Evolutionary conservation across 2,329 filamentous ascomycete genomes (phyloP).

Genomic region (Neonectria sp.): DNA sequence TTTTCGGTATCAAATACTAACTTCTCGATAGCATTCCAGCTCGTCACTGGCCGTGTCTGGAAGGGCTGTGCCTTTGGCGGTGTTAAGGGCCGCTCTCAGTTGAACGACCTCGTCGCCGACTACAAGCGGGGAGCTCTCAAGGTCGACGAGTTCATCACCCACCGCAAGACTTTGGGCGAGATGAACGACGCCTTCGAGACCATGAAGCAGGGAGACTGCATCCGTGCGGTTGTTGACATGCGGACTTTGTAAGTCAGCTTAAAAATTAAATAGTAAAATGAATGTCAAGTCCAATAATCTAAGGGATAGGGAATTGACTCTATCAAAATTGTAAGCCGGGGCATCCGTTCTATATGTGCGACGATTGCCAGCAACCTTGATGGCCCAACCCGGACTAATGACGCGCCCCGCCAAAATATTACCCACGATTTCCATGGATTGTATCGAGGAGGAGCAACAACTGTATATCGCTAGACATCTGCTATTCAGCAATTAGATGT

Average conservation of each 20-base stretch:
- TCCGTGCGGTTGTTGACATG: constrained; percentile 90
- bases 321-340: constrained; percentile 29
- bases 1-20: constrained; percentile 36
- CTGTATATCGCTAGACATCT: constrained; percentile 12
- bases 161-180: constrained; percentile 84
- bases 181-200: constrained; percentile 93
- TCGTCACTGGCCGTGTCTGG: constrained; percentile 98
- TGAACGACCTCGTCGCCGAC: constrained; percentile 88
- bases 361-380: constrained; percentile 26
- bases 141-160: constrained; percentile 99
- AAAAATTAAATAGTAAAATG: constrained; percentile 33
- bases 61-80: constrained; percentile 98
- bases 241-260: constrained; percentile 51
- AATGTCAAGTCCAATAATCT: constrained; percentile 30
- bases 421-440: constrained; percentile 1
- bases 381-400: constrained; percentile 20
- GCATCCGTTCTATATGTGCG: constrained; percentile 26
- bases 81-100: constrained; percentile 96
- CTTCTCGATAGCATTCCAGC: constrained; percentile 84
- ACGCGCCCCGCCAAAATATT: constrained; percentile 13
- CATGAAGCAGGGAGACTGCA: constrained; percentile 98
- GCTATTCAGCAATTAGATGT: too few relatives aligned
- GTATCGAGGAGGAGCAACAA: not conserved
- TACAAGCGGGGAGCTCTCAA: constrained; percentile 93
- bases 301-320: constrained; percentile 31